A percentile compares a stretch with the other conserved stretches of the same genome.
Conservation (phyloP, 1,284 basidiomycete species). For the Megacollybia platyphylla region DNA sequence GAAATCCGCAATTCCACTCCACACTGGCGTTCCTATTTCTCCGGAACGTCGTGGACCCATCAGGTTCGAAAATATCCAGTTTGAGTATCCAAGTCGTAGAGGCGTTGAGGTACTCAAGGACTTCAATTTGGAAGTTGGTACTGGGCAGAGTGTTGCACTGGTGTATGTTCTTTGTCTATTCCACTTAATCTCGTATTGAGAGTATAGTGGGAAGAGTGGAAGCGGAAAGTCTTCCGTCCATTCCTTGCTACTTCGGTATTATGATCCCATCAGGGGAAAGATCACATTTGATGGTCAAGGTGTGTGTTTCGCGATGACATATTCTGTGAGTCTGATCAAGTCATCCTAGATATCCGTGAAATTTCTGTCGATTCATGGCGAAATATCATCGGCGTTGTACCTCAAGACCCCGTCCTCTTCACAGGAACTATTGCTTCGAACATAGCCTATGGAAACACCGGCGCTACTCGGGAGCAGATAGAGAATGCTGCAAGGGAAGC, state of each 20-base stretch:
- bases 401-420: conserved; percentile 69
- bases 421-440: conserved; percentile 88
- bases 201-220: conserved; percentile 69
- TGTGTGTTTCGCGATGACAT: conserved; percentile 15
- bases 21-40: conserved; percentile 44
- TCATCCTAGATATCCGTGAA: conserved; percentile 58
- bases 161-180: conserved; percentile 46
- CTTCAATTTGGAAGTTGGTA: conserved; percentile 64
- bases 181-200: not conserved
- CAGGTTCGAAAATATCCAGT: conserved; percentile 69
- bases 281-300: conserved; percentile 83
- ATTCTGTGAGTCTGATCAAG: conserved; percentile 1
- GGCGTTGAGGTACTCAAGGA: conserved; percentile 71
- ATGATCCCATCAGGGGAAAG: conserved; percentile 77
- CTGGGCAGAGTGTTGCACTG: conserved; percentile 83
- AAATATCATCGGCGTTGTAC: conserved; percentile 77
- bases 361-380: conserved; percentile 83
- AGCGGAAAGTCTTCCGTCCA: conserved; percentile 91
- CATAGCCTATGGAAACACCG: conserved; percentile 77
- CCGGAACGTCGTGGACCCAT: conserved; percentile 51
- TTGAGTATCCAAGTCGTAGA: conserved; percentile 79
- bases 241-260: conserved; percentile 81
- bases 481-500: conserved; percentile 82
- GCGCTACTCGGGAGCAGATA: conserved; percentile 71
- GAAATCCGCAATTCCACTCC: conserved; percentile 55